Conservation (phyloP, 305 asterid species). For the Ilex paraguariensis region DNA sequence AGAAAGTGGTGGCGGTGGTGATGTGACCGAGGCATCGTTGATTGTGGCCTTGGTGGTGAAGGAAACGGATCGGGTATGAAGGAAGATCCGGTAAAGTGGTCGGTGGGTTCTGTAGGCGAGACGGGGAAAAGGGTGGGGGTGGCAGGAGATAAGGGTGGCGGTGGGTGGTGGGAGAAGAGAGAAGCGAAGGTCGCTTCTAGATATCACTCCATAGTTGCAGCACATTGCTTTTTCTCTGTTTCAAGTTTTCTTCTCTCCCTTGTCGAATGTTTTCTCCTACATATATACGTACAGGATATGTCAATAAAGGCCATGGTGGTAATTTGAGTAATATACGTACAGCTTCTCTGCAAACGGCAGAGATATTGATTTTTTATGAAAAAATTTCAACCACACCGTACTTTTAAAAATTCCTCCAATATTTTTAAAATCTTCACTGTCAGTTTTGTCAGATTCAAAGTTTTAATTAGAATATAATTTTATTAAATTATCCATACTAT, state of each 20-base stretch:
- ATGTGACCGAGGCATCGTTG: conserved; percentile 18
- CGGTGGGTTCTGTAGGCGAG: conserved; percentile 10
- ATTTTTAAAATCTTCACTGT: too few species aligned
- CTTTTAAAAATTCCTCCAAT: too few species aligned
- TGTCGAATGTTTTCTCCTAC: too few species aligned
- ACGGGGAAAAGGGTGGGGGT: conserved; percentile 13
- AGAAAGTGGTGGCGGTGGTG: background rate
- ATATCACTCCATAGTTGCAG: conserved; percentile 17
- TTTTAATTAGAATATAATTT: too few species aligned
- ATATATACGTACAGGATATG: too few species aligned
- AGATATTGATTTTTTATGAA: too few species aligned
- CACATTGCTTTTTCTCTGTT: conserved; percentile 19
- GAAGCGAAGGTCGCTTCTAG: conserved; percentile 25
- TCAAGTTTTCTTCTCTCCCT: background rate
- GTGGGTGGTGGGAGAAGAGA: conserved; percentile 10
- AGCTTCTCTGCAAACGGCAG: too few species aligned
- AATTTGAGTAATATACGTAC: too few species aligned
- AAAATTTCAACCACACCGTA: too few species aligned
- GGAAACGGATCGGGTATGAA: conserved; percentile 8
- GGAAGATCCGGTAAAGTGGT: conserved; percentile 8
- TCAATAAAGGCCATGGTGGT: too few species aligned
- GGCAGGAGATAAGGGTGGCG: conserved; percentile 6
- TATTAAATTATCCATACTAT: too few species aligned
- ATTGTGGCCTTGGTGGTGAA: conserved; percentile 13
- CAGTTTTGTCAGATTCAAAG: too few species aligned